Conservation (phyloP, 2,329 filamentous ascomycete genomes). For the Sporothrix luriei region DNA sequence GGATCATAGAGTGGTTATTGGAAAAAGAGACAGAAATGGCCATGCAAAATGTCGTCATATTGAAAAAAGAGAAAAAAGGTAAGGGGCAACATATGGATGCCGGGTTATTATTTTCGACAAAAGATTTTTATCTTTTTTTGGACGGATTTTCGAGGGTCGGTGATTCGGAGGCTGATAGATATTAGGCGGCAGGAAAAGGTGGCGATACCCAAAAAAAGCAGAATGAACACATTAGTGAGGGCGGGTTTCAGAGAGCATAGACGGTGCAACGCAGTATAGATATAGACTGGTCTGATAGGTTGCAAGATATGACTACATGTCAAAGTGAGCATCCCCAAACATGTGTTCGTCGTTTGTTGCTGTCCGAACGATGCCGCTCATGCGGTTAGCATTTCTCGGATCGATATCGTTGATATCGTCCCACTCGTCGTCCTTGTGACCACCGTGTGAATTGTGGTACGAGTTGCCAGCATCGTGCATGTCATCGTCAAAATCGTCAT, state of each 20-base stretch:
- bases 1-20: not conserved
- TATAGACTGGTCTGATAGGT: conserved; percentile 23
- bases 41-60: conserved; percentile 7
- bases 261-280: not conserved
- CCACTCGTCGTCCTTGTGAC: conserved; percentile 53
- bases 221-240: not conserved
- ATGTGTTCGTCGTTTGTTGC: conserved; percentile 64
- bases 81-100: not conserved
- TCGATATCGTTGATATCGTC: conserved; percentile 61
- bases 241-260: not conserved
- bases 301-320: conserved; percentile 51
- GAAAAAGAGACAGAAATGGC: not conserved
- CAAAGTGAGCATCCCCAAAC: conserved; percentile 65
- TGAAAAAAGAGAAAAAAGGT: not conserved
- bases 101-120: not conserved
- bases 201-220: not conserved
- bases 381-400: conserved; percentile 57
- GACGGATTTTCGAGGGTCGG: not conserved
- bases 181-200: not conserved
- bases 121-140: not conserved
- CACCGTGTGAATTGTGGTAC: conserved; percentile 39
- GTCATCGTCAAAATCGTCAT: conserved; percentile 56
- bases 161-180: not conserved
- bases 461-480: conserved; percentile 63
- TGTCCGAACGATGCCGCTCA: conserved; percentile 65